Conservation (phyloP, 768 basidiomycete species). For the Russula lepida region DNA sequence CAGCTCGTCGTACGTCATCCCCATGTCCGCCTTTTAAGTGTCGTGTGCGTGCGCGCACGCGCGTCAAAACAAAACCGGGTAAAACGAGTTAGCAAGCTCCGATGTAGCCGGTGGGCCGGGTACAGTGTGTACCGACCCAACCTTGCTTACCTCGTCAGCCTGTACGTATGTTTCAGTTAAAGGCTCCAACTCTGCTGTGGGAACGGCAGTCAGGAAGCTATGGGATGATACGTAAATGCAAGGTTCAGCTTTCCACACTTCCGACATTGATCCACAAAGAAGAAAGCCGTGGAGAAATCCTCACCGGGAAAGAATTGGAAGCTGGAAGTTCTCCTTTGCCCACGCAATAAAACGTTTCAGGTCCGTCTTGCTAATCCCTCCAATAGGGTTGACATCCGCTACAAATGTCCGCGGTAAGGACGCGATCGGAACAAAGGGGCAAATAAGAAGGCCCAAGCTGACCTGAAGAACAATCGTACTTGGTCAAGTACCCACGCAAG, state of each 20-base stretch:
- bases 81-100: not conserved
- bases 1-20: conserved; percentile 97
- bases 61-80: not conserved
- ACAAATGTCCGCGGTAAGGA: conserved; percentile 16
- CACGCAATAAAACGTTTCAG: conserved; percentile 92
- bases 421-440: not conserved
- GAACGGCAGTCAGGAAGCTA: conserved; percentile 87
- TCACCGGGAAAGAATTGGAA: conserved; percentile 77
- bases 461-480: conserved; percentile 95
- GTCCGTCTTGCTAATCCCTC: conserved; percentile 96
- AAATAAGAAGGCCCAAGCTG: conserved; percentile 13
- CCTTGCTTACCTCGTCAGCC: conserved; percentile 69
- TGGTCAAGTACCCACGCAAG: conserved; percentile 92
- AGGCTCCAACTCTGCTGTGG: conserved; percentile 95
- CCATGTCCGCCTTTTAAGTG: conserved; percentile 77
- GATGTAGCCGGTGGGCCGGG: not conserved
- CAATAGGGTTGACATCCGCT: conserved; percentile 98
- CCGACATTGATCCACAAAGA: not conserved
- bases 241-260: not conserved
- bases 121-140: not conserved
- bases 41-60: not conserved
- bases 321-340: conserved; percentile 65
- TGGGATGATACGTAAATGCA: too few species aligned
- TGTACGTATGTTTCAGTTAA: conserved; percentile 92
- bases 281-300: not conserved